phyloP scores from a whole-genome alignment of 2,329 filamentous ascomycete genomes.

The Fusarium citri region DNA sequence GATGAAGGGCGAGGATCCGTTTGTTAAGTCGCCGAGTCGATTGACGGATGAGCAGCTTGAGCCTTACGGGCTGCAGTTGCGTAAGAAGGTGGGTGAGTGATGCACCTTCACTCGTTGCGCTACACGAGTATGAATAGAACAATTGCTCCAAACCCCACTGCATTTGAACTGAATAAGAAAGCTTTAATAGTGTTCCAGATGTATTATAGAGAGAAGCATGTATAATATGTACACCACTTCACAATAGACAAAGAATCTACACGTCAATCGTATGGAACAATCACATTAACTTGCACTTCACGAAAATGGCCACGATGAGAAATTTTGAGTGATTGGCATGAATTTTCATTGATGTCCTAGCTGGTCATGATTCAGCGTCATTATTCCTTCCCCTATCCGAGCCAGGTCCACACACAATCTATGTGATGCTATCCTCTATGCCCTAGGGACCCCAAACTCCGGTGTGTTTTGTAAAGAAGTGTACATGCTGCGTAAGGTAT shows the following conservation, averaged over 20 bases:
- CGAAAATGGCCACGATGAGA: not conserved
- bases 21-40: constrained; percentile 80
- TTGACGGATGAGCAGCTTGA: constrained; percentile 69
- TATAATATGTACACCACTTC: constrained; percentile 15
- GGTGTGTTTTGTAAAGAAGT: constrained; percentile 1
- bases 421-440: constrained; percentile 18
- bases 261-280: accelerated
- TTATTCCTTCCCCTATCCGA: constrained; percentile 11
- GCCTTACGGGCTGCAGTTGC: constrained; percentile 59
- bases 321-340: accelerated
- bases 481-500: constrained; percentile 27
- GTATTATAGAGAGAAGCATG: constrained; percentile 29
- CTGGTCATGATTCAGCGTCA: constrained; percentile 16
- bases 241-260: not conserved
- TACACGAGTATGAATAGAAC: constrained; percentile 3
- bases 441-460: constrained; percentile 28
- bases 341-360: not conserved
- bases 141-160: not conserved
- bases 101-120: too few species aligned
- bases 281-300: not conserved
- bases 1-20: constrained; percentile 85
- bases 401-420: constrained; percentile 13
- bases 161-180: not conserved
- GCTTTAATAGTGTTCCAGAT: not conserved
- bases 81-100: not conserved